phyloP scores from a whole-genome alignment of 345 rosid species.

The Bruguiera gymnorhiza region DNA sequence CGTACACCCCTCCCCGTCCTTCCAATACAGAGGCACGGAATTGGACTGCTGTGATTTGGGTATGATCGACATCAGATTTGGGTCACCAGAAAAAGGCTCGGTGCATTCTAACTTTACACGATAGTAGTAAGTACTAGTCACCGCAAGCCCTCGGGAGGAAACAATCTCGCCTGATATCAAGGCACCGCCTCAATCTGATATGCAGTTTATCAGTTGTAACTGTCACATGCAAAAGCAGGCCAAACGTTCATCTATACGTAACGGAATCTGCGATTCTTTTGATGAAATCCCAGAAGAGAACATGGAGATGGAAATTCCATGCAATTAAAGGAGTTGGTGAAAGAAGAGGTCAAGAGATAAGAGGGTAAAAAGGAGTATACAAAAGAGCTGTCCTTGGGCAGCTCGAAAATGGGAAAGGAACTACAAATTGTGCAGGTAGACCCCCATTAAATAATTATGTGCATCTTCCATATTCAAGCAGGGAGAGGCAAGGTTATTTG shows the following conservation, averaged over 20 bases:
- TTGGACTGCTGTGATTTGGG: slow-evolving; percentile 16
- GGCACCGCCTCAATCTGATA: slow-evolving; percentile 10
- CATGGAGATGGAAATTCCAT: not conserved
- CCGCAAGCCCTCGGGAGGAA: not conserved
- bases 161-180: slow-evolving; percentile 19
- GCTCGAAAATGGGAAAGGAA: slow-evolving; percentile 4
- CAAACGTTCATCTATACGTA: not conserved
- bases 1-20: too few relatives aligned
- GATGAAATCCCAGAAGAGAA: not conserved
- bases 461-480: not conserved
- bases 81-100: slow-evolving; percentile 5
- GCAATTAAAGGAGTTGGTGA: slow-evolving; percentile 4
- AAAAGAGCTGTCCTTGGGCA: not conserved
- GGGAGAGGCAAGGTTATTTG: too few relatives aligned
- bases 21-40: not conserved
- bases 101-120: too few relatives aligned
- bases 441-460: slow-evolving; percentile 1
- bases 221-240: slow-evolving; percentile 31
- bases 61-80: slow-evolving; percentile 16
- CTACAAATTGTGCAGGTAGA: slow-evolving; percentile 4
- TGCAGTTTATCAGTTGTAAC: slow-evolving; percentile 45
- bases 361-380: slow-evolving; percentile 2
- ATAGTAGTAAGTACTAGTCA: too few relatives aligned
- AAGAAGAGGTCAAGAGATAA: slow-evolving; percentile 18
- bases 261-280: slow-evolving; percentile 7